A percentile compares a stretch with the other conserved stretches of the same genome.
phyloP scores from a whole-genome alignment of 176 grass and related monocot species.

The Aegilops tauschii region DNA sequence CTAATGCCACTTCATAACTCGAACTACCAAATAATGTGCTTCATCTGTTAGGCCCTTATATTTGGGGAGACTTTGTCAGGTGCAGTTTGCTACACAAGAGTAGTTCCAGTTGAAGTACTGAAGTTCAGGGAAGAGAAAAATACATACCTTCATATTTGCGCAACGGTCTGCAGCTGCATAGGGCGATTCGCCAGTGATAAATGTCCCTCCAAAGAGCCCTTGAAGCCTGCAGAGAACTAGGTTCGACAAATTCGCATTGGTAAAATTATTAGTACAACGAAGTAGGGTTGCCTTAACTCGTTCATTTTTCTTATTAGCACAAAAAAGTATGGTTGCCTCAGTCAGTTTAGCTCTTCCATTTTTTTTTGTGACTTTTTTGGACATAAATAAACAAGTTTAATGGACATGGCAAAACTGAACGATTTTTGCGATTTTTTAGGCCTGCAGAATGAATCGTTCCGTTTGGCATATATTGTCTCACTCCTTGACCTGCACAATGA shows the following conservation, averaged over 20 bases:
- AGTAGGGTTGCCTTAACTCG: not conserved
- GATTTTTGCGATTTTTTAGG: too few species aligned
- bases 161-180: constrained; percentile 67
- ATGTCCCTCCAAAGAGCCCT: constrained; percentile 77
- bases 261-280: not conserved
- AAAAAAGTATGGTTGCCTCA: too few species aligned
- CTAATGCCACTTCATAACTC: not conserved
- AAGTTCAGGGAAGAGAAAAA: not conserved
- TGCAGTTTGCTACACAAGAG: not conserved
- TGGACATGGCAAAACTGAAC: too few species aligned
- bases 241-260: not conserved
- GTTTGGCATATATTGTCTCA: too few species aligned
- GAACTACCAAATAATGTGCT: not conserved
- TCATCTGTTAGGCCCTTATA: not conserved
- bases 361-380: too few species aligned
- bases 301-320: not conserved
- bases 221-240: constrained; percentile 47
- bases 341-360: too few species aligned
- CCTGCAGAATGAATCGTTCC: too few species aligned
- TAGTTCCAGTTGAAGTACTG: not conserved
- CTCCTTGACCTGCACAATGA: too few species aligned
- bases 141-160: constrained; percentile 53
- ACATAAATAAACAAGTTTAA: too few species aligned
- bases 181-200: constrained; percentile 81
- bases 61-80: not conserved